Percentiles rank a stretch among this genome's conserved stretches.
phyloP scores from a whole-genome alignment of 345 rosid genomes.

The Conringia planisiliqua region DNA sequence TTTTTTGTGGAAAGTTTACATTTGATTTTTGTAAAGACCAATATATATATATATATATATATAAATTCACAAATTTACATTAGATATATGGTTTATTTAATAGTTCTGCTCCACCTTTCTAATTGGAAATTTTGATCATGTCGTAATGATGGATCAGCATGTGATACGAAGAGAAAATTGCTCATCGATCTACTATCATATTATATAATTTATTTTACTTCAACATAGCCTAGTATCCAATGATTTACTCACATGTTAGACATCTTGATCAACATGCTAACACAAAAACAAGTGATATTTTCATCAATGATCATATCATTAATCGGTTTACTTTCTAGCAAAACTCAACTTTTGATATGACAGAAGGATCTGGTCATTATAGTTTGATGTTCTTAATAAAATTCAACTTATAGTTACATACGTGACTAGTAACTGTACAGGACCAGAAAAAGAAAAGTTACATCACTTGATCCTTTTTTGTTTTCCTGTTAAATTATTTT shows the following conservation, averaged over 20 bases:
- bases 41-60: too few species aligned
- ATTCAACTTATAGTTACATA: neutral
- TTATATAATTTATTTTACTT: neutral
- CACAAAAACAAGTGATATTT: neutral
- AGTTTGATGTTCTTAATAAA: neutral
- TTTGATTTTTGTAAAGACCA: neutral
- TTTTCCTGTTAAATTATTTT: neutral
- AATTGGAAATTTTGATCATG: conserved; percentile 1
- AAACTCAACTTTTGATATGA: neutral
- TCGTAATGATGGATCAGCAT: conserved; percentile 27
- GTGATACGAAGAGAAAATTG: conserved; percentile 9
- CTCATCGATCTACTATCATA: neutral
- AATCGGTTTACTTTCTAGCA: neutral
- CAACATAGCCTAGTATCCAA: neutral
- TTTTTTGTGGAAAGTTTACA: neutral
- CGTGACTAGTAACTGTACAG: neutral
- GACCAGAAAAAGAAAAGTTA: neutral
- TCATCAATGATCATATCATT: neutral
- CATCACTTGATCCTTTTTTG: neutral
- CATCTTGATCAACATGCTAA: conserved; percentile 16
- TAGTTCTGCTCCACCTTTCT: neutral
- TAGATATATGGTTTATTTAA: neutral
- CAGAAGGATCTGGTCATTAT: neutral
- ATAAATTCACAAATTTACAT: neutral
- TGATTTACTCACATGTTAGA: conserved; percentile 18